These are phyloP conservation scores for Cairneyella variabilis DNA, from an alignment of 495 filamentous ascomycete genomes.

Conservation along the genomic window DNA sequence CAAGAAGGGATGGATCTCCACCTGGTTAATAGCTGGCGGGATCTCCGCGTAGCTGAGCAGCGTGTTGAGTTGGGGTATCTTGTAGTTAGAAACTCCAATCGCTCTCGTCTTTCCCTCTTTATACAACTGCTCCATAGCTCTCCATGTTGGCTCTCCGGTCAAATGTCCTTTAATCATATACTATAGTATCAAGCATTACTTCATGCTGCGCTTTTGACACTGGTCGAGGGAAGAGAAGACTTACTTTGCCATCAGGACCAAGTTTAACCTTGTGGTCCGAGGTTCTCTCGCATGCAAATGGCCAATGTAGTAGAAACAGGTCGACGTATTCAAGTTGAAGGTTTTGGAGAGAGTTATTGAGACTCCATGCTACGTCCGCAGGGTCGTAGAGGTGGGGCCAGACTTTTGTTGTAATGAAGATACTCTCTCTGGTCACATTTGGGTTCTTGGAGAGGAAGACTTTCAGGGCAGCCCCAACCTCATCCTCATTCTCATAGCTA, in stretches of 20 bases:
- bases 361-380: slow-evolving; percentile 55
- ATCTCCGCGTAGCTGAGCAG: slow-evolving; percentile 45
- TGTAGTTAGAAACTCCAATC: slow-evolving; percentile 77
- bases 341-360: slow-evolving; percentile 59
- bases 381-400: slow-evolving; percentile 58
- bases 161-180: too few relatives aligned
- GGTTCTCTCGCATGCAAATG: slow-evolving; percentile 51
- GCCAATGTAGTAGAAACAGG: slow-evolving; percentile 43
- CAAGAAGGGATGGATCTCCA: slow-evolving; percentile 43
- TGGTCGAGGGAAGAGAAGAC: not conserved
- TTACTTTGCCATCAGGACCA: slow-evolving; percentile 50
- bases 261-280: slow-evolving; percentile 47
- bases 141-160: slow-evolving; percentile 51
- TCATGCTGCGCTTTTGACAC: too few relatives aligned
- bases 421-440: slow-evolving; percentile 46
- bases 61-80: slow-evolving; percentile 23
- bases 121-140: slow-evolving; percentile 57
- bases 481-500: slow-evolving; percentile 67
- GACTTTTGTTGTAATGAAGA: slow-evolving; percentile 65
- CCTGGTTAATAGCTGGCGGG: slow-evolving; percentile 62
- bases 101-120: slow-evolving; percentile 63
- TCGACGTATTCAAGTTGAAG: slow-evolving; percentile 66
- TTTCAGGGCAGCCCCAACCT: slow-evolving; percentile 61
- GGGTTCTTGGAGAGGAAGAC: slow-evolving; percentile 56
- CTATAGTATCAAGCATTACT: too few relatives aligned